Evolutionary conservation across 176 grass and related monocot genomes (phyloP).

Genomic region (Carex kokanica): DNA sequence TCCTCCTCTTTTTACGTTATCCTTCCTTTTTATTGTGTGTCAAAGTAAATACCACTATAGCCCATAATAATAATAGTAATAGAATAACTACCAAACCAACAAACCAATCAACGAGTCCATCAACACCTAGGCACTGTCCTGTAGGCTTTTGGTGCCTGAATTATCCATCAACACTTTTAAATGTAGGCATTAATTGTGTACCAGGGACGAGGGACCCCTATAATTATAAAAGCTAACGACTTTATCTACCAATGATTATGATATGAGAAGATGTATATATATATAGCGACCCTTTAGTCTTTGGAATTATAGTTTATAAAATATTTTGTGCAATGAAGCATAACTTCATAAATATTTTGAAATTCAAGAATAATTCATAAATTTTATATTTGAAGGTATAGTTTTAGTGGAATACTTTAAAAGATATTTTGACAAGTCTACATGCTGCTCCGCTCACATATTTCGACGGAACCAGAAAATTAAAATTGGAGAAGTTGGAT

Average conservation of each 20-base stretch:
- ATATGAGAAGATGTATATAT: not conserved
- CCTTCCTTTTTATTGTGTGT: not conserved
- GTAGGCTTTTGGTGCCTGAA: not conserved
- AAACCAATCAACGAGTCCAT: not conserved
- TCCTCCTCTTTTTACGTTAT: not conserved
- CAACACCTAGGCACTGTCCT: not conserved
- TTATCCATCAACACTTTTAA: not conserved
- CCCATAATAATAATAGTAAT: not conserved
- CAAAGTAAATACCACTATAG: not conserved
- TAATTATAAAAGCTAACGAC: not conserved
- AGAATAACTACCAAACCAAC: not conserved
- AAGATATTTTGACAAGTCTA: no score
- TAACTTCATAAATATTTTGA: no score
- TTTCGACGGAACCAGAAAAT: no score
- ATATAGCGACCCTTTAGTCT: not conserved
- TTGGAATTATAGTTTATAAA: no score
- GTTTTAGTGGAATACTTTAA: no score
- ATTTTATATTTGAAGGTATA: no score
- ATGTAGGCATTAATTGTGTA: not conserved
- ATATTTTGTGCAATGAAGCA: no score
- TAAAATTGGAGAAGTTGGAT: no score
- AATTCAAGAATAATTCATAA: no score
- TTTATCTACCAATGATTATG: conserved; percentile 14
- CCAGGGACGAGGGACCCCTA: not conserved
- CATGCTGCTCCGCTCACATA: no score